Evolutionary conservation across 1,139 yeast genomes (phyloP).

Genomic region (Hansenula sp.): DNA sequence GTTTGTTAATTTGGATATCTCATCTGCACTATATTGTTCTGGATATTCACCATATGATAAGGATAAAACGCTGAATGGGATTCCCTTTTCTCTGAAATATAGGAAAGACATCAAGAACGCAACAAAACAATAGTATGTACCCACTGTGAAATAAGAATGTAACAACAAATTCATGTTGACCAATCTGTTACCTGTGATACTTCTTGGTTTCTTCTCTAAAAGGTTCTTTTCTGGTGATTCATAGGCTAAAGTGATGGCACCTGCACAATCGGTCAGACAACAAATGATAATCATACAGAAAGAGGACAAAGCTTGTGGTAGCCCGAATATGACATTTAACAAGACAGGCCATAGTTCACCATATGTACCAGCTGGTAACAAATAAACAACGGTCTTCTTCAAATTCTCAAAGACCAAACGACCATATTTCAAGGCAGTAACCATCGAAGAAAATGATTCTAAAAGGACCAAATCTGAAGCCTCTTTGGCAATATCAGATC

Average conservation of each 20-base stretch:
- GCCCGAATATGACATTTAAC: constrained; percentile 44
- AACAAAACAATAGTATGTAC: constrained; percentile 39
- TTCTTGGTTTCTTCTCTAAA: constrained; percentile 40
- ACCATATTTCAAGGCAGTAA: constrained; percentile 44
- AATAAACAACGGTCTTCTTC: constrained; percentile 45
- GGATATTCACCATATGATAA: constrained; percentile 37
- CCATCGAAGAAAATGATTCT: constrained; percentile 41
- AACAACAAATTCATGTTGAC: constrained; percentile 38
- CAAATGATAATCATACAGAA: constrained; percentile 51
- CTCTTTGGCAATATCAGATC: constrained; percentile 56
- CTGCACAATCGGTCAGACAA: constrained; percentile 45
- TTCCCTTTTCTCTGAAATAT: constrained; percentile 37
- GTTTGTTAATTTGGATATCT: constrained; percentile 26
- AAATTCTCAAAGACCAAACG: constrained; percentile 50
- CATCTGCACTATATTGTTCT: constrained; percentile 23
- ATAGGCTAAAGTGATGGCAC: constrained; percentile 42
- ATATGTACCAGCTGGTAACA: constrained; percentile 52
- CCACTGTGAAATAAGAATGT: constrained; percentile 44
- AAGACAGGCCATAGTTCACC: constrained; percentile 53
- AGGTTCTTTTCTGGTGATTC: constrained; percentile 44
- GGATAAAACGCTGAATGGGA: constrained; percentile 33
- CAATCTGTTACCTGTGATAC: constrained; percentile 38
- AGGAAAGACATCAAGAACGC: constrained; percentile 42
- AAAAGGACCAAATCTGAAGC: constrained; percentile 49
- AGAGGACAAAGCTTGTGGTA: constrained; percentile 48